Conservation (phyloP, 331 rosid genomes). For the Quercus tomentella region DNA sequence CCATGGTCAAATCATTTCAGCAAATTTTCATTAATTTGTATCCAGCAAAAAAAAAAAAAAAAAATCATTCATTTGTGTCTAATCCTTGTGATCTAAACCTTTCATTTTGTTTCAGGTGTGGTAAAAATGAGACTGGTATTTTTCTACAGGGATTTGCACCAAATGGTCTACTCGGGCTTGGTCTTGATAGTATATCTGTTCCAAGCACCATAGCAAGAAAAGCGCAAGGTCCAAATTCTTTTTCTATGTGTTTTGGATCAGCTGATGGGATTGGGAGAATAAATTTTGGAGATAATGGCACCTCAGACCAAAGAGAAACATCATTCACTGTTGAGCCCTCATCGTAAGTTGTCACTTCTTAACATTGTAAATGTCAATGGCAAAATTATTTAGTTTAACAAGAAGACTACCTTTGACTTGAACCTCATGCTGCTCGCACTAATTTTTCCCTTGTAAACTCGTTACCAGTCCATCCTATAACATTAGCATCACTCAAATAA, state of each 20-base stretch:
- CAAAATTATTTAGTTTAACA: constrained; percentile 1
- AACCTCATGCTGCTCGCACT: constrained; percentile 11
- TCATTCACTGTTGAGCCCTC: constrained; percentile 41
- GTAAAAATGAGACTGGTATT: constrained; percentile 69
- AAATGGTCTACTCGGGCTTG: constrained; percentile 81
- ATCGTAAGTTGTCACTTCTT: constrained; percentile 41
- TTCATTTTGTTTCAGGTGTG: constrained; percentile 64
- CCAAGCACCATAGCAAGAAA: constrained; percentile 77
- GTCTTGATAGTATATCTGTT: constrained; percentile 55
- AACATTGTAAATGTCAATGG: background rate
- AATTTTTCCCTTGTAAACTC: constrained; percentile 13
- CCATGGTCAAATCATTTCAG: too few relatives aligned
- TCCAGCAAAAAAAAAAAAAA: background rate
- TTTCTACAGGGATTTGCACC: constrained; percentile 68
- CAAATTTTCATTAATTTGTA: background rate
- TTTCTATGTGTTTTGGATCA: constrained; percentile 87
- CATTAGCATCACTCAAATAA: constrained; percentile 63
- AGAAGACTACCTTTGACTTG: background rate
- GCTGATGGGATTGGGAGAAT: constrained; percentile 73
- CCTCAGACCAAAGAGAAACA: constrained; percentile 57
- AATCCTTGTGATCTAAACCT: background rate
- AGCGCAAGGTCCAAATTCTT: constrained; percentile 67
- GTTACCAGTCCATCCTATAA: constrained; percentile 61
- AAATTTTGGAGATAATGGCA: constrained; percentile 76
- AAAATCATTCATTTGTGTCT: background rate